Evolutionary conservation across 2,329 filamentous ascomycete genomes (phyloP).

Genomic region (Microdochium paspali): DNA sequence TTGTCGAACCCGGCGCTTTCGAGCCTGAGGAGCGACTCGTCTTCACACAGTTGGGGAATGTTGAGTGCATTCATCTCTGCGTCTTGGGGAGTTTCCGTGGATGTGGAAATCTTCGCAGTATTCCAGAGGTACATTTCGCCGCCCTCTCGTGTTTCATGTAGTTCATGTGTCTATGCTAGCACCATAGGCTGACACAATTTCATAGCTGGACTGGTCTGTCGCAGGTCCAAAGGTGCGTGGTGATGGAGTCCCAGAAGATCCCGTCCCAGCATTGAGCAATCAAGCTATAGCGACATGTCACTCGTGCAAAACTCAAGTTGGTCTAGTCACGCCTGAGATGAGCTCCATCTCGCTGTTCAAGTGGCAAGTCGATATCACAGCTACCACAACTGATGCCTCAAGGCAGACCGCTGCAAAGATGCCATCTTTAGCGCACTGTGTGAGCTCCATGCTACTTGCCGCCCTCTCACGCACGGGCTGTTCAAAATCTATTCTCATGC

Average conservation of each 20-base stretch:
- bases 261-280: conserved; percentile 1
- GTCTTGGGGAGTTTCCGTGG: conserved; percentile 34
- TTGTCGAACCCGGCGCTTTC: conserved; percentile 25
- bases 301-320: conserved; percentile 34
- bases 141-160: too few species aligned
- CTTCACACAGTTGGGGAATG: conserved; percentile 4
- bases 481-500: conserved; percentile 44
- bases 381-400: not conserved
- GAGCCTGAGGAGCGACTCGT: conserved; percentile 28
- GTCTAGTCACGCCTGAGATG: conserved; percentile 34
- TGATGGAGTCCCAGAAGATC: not conserved
- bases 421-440: conserved; percentile 37
- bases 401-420: conserved; percentile 5
- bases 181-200: conserved; percentile 6
- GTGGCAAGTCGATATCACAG: conserved; percentile 39
- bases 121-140: conserved; percentile 33
- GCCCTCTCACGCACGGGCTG: conserved; percentile 47
- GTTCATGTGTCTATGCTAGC: too few species aligned
- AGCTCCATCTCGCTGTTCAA: conserved; percentile 44
- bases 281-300: conserved; percentile 28
- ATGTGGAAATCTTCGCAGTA: conserved; percentile 39
- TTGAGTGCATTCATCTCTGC: conserved; percentile 23
- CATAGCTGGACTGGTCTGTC: conserved; percentile 5
- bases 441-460: conserved; percentile 41
- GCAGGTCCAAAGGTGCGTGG: not conserved